Base-by-base conservation (phyloP, 2,329 filamentous ascomycete species). In the Fulvia fulva region DNA sequence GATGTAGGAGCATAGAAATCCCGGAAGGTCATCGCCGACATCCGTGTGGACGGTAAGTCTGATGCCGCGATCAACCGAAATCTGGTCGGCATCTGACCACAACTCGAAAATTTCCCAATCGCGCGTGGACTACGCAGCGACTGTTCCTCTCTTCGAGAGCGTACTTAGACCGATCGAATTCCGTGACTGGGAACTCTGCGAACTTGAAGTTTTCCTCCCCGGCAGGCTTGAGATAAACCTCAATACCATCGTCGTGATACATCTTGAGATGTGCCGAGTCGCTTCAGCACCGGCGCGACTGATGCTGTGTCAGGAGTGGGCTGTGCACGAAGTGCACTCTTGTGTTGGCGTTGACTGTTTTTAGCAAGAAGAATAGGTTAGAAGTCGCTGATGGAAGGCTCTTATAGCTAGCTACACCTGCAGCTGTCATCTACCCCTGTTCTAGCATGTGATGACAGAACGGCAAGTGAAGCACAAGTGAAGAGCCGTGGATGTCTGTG, bases 171-270 rank as follows among this genome's bases (percentile, higher is more conserved):
- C 21, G 32, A 32, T 32, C 26, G 16, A 21, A 6, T 25, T n/a
- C n/a, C n/a, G n/a, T n/a, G n/a, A 32, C 14, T 23, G 52, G 43
- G 21, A 55, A 55, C 22, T 55, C 41, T 12, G 52, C 22, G 16
- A 45, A 47, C n/a, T 47, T 55, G 41, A 45, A 7, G 41, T 47
- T 55, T 5, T 32, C 41, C 21, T 16, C 19, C 5, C 43, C 41
- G 23, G 19, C 14, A 9, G 41, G 52, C 19, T 56, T 56, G 53
- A 56, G 53, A 25, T 56, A 56, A 12, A 56, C 53, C 46, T 56
- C 45, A 26, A 51, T 56, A 16, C 53, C 53, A 34, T 56, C 53
- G 1, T 28, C 4, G 26, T 56, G 53, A 16, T 37, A 34, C 53
- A 56, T 56, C 5, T 7, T 26, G 6, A 19, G 34, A 12, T 14